A percentile compares a stretch with the other conserved stretches of the same genome.
These are phyloP conservation scores for Abrus precatorius DNA, from an alignment of 306 rosid genomes.

Conservation along the genomic window DNA sequence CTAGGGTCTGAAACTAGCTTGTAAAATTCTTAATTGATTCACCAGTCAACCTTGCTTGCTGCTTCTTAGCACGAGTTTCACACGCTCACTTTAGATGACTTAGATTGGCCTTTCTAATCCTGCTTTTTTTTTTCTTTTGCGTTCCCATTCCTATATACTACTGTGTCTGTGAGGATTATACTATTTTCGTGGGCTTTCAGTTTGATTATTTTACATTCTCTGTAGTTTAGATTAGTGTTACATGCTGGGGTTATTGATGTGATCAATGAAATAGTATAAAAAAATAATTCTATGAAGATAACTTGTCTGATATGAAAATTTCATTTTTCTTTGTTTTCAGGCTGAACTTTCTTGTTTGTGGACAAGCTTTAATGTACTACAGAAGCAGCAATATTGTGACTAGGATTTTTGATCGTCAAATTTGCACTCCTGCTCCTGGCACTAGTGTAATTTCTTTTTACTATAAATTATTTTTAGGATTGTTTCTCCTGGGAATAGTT, in stretches of 20 bases:
- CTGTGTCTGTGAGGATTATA: background rate
- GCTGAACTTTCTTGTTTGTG: slow-evolving; percentile 45
- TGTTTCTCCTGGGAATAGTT: slow-evolving; percentile 2
- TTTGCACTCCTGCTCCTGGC: slow-evolving; percentile 86
- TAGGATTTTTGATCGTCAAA: slow-evolving; percentile 92
- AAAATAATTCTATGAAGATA: slow-evolving; percentile 1
- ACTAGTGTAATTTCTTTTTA: slow-evolving; percentile 67
- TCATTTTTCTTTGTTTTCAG: slow-evolving; percentile 29
- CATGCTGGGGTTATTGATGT: slow-evolving; percentile 2
- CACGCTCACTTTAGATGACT: background rate
- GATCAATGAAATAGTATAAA: background rate
- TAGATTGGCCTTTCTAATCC: background rate
- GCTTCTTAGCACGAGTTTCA: background rate
- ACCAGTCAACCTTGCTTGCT: too few species aligned
- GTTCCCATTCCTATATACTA: background rate
- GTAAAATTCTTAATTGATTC: background rate
- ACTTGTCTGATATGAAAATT: slow-evolving; percentile 27
- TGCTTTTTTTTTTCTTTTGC: background rate
- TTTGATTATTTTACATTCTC: background rate
- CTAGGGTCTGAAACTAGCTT: slow-evolving; percentile 3
- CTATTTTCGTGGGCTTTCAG: background rate
- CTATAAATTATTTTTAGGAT: background rate
- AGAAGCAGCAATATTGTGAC: slow-evolving; percentile 81
- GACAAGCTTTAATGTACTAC: slow-evolving; percentile 66
- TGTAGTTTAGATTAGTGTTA: background rate